Evolutionary conservation across 2,329 filamentous ascomycete genomes (phyloP).

Genomic region (Cephalotrichum gorgonifer): DNA sequence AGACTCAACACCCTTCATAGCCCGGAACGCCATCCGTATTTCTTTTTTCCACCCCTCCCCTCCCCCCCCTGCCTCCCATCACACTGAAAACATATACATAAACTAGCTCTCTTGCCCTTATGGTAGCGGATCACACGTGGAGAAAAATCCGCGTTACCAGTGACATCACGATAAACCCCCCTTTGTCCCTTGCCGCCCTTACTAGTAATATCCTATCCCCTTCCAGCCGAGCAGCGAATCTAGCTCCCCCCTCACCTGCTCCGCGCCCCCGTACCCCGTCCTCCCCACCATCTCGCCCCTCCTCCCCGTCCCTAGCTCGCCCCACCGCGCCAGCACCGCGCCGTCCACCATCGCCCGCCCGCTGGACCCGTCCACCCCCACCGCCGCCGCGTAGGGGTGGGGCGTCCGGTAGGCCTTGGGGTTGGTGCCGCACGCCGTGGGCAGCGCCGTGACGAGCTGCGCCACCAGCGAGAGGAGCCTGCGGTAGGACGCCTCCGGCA

Average conservation of each 20-base stretch:
- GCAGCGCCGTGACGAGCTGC: constrained; percentile 66
- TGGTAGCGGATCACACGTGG: no score
- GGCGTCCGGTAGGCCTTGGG: constrained; percentile 63
- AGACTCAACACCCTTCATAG: no score
- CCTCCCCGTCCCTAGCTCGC: constrained; percentile 62
- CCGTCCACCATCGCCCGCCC: constrained; percentile 69
- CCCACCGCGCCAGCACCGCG: constrained; percentile 61
- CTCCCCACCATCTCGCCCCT: constrained; percentile 63
- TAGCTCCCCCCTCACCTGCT: constrained; percentile 60
- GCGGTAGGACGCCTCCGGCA: constrained; percentile 73
- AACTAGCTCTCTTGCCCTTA: no score
- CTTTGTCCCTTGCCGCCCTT: no score
- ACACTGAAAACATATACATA: no score
- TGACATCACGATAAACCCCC: no score
- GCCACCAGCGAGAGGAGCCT: constrained; percentile 72
- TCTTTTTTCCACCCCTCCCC: no score
- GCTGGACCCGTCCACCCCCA: constrained; percentile 47
- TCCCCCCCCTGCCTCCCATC: no score
- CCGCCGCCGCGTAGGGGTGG: constrained; percentile 33
- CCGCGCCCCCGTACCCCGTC: constrained; percentile 55
- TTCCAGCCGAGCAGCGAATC: constrained; percentile 52
- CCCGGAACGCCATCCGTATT: no score
- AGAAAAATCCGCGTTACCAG: no score
- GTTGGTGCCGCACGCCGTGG: constrained; percentile 72
- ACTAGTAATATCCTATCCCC: constrained; percentile 44